A percentile compares a stretch with the other conserved stretches of the same genome.
Evolutionary conservation across 164 flowering plant species (phyloP).

Genomic region (Pachysandra terminalis): DNA sequence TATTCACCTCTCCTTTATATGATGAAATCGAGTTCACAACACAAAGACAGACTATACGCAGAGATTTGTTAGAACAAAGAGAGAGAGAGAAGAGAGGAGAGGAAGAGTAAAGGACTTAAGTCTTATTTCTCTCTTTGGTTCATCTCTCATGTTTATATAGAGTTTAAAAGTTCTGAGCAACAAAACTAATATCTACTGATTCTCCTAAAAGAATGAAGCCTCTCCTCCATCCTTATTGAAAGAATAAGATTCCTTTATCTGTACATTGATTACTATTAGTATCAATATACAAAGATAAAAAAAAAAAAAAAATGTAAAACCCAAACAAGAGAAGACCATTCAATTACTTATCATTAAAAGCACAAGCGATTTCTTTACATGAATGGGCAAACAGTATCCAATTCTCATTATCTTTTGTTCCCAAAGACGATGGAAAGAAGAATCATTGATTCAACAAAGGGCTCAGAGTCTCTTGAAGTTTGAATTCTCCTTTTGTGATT

Average conservation of each 20-base stretch:
- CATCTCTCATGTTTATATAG: neutral
- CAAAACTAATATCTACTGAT: neutral
- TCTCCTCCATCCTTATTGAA: neutral
- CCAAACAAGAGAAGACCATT: neutral
- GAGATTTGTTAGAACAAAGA: too few relatives aligned
- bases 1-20: too few relatives aligned
- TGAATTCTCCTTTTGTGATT: conserved; percentile 5
- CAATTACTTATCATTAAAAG: neutral
- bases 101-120: neutral
- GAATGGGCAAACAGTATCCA: conserved; percentile 4
- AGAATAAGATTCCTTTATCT: neutral
- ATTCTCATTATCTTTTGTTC: neutral
- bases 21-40: too few relatives aligned
- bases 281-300: too few relatives aligned
- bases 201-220: neutral
- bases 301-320: too few relatives aligned
- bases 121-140: neutral
- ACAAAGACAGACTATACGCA: too few relatives aligned
- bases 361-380: neutral
- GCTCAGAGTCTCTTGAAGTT: conserved; percentile 4
- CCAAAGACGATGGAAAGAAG: conserved; percentile 10
- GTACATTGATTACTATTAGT: neutral
- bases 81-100: neutral
- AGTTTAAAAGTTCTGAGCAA: neutral
- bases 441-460: neutral